A percentile compares a stretch with the other conserved stretches of the same genome.
Evolutionary conservation across 208 protist genomes (phyloP).

Genomic region (Leishmania mexicana): DNA sequence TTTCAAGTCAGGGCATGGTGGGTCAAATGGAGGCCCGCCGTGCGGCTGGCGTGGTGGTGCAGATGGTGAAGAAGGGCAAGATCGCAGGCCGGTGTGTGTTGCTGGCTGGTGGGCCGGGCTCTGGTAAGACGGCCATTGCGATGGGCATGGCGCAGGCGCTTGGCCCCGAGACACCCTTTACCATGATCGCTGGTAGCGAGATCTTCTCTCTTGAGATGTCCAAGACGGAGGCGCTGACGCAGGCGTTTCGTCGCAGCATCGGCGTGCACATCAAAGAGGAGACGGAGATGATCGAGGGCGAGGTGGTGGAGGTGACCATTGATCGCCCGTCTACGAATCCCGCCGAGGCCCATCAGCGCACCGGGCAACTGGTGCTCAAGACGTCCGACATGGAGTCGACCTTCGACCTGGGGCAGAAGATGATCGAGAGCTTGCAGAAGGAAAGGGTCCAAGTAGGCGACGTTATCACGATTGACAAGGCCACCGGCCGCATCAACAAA

Average conservation of each 20-base stretch:
- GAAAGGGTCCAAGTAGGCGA: slow-evolving; percentile 99
- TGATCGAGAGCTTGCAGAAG: slow-evolving; percentile 99
- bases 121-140: slow-evolving; percentile 99
- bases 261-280: slow-evolving; percentile 99
- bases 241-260: slow-evolving; percentile 99
- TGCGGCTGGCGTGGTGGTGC: slow-evolving; percentile 90
- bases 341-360: slow-evolving; percentile 89
- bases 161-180: slow-evolving; percentile 98
- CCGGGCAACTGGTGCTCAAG: slow-evolving; percentile 99
- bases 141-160: slow-evolving; percentile 99
- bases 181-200: slow-evolving; percentile 98
- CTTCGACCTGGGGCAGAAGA: slow-evolving; percentile 99
- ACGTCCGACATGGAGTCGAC: slow-evolving; percentile 99
- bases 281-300: slow-evolving; percentile 99
- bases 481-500: slow-evolving; percentile 97
- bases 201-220: slow-evolving; percentile 99
- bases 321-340: slow-evolving; percentile 96
- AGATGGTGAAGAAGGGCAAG: slow-evolving; percentile 99
- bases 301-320: slow-evolving; percentile 99
- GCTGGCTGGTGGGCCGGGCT: slow-evolving; percentile 97
- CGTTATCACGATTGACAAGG: slow-evolving; percentile 99
- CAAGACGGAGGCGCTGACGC: slow-evolving; percentile 99
- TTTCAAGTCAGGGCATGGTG: slow-evolving; percentile 98
- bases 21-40: slow-evolving; percentile 96
- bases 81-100: slow-evolving; percentile 99